These are phyloP conservation scores for Leccinum disarticulatum DNA, from an alignment of 768 basidiomycete species.

Conservation along the genomic window DNA sequence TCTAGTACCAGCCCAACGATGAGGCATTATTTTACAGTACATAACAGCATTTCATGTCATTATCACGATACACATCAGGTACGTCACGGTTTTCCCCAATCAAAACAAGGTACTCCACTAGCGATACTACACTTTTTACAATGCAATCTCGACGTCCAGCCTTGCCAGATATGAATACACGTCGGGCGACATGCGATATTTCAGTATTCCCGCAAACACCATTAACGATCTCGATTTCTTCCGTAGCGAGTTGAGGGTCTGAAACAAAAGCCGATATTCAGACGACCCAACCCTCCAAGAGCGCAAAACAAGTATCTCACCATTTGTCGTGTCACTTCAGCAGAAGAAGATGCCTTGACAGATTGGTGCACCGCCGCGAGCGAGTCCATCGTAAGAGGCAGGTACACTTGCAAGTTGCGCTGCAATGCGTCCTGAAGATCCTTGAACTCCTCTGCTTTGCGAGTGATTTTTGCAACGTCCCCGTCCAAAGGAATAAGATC, in stretches of 20 bases:
- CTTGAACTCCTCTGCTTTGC: slow-evolving; percentile 86
- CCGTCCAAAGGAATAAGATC: slow-evolving; percentile 84
- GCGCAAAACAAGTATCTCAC: slow-evolving; percentile 40
- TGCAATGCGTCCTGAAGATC: slow-evolving; percentile 84
- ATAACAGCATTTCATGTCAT: background rate
- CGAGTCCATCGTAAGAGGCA: slow-evolving; percentile 90
- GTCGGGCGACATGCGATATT: slow-evolving; percentile 88
- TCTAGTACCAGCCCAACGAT: slow-evolving; percentile 32
- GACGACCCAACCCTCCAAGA: slow-evolving; percentile 14
- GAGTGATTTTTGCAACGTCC: slow-evolving; percentile 82
- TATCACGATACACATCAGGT: slow-evolving; percentile 15
- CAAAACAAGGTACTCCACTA: background rate
- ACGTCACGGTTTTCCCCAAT: slow-evolving; percentile 8
- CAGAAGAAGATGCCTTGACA: slow-evolving; percentile 65
- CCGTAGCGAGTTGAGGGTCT: slow-evolving; percentile 64
- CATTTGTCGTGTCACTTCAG: slow-evolving; percentile 77
- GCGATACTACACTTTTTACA: slow-evolving; percentile 37
- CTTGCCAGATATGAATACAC: slow-evolving; percentile 86
- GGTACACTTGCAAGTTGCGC: slow-evolving; percentile 84
- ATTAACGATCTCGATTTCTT: slow-evolving; percentile 85
- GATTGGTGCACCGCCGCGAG: slow-evolving; percentile 80
- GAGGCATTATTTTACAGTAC: slow-evolving; percentile 4
- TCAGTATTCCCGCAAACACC: slow-evolving; percentile 84
- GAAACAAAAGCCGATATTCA: slow-evolving; percentile 3
- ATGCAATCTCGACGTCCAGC: slow-evolving; percentile 81